These are phyloP conservation scores for Vickermania ingenoplastis DNA, from an alignment of 208 protist species.

Conservation along the genomic window DNA sequence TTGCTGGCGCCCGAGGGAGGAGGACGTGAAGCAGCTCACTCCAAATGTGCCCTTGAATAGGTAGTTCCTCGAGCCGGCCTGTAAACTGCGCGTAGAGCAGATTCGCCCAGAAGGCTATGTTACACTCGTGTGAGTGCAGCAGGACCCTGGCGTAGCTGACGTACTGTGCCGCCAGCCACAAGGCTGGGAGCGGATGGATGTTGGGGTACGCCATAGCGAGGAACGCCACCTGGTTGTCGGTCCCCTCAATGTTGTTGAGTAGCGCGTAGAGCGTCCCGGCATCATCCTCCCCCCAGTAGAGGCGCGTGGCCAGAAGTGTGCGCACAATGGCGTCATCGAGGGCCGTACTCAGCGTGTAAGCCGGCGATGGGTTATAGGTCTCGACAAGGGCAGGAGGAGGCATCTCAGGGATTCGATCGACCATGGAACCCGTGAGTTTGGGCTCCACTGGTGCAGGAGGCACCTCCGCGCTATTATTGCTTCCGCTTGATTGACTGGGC, in stretches of 20 bases:
- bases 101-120: slow-evolving; percentile 76
- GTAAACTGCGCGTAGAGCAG: slow-evolving; percentile 66
- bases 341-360: slow-evolving; percentile 7
- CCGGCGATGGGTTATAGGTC: neutral
- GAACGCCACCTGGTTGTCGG: slow-evolving; percentile 27
- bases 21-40: slow-evolving; percentile 49
- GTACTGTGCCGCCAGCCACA: slow-evolving; percentile 49
- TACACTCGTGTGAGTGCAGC: slow-evolving; percentile 29
- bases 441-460: neutral
- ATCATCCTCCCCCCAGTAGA: slow-evolving; percentile 65
- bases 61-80: slow-evolving; percentile 33
- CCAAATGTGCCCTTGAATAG: slow-evolving; percentile 37
- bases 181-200: slow-evolving; percentile 58
- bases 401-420: neutral
- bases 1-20: slow-evolving; percentile 50
- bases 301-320: slow-evolving; percentile 33
- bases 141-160: slow-evolving; percentile 30
- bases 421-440: neutral
- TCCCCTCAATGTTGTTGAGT: slow-evolving; percentile 27
- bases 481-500: neutral
- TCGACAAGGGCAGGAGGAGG: neutral
- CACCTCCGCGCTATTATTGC: neutral
- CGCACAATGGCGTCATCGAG: slow-evolving; percentile 21
- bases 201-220: slow-evolving; percentile 57
- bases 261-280: slow-evolving; percentile 36